phyloP scores from a whole-genome alignment of 192 early-diverging fungal species.

The Kickxella alabastrina region DNA sequence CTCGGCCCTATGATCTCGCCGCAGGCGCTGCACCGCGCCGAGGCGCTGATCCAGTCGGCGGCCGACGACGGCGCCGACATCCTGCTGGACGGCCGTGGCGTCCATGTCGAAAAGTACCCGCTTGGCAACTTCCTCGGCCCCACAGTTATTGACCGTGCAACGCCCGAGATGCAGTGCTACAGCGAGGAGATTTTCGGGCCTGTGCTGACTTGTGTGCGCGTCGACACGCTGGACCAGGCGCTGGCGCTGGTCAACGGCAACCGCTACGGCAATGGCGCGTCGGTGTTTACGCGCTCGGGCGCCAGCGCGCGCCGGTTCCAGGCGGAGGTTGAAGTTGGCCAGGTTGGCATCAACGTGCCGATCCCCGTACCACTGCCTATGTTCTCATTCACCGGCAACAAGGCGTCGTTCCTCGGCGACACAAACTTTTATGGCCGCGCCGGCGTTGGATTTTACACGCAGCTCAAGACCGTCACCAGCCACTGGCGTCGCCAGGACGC shows the following conservation, averaged over 20 bases:
- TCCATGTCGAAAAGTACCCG: conserved; percentile 70
- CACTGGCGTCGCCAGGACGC: conserved; percentile 91
- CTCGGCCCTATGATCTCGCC: conserved; percentile 87
- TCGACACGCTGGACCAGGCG: conserved; percentile 84
- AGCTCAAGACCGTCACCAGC: conserved; percentile 91
- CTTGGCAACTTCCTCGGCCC: conserved; percentile 94
- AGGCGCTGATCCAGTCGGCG: conserved; percentile 74
- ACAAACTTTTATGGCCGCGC: conserved; percentile 87
- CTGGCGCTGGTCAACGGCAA: conserved; percentile 87
- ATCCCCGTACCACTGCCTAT: conserved; percentile 96
- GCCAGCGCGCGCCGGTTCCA: conserved; percentile 82
- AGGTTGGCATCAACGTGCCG: conserved; percentile 86
- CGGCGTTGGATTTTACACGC: conserved; percentile 83
- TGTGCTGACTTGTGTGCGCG: conserved; percentile 79
- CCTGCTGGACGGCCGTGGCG: conserved; percentile 82
- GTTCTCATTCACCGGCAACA: conserved; percentile 93
- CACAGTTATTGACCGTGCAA: conserved; percentile 79
- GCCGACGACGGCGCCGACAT: conserved; percentile 84
- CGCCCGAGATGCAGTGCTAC: conserved; percentile 81
- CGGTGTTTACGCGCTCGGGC: conserved; percentile 90
- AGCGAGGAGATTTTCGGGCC: conserved; percentile 95
- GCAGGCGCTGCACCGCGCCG: conserved; percentile 70
- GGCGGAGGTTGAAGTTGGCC: conserved; percentile 86
- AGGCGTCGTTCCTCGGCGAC: conserved; percentile 89
- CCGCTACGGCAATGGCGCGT: conserved; percentile 82